phyloP scores from a whole-genome alignment of 306 rosid species.

The Potentilla sterilis region DNA sequence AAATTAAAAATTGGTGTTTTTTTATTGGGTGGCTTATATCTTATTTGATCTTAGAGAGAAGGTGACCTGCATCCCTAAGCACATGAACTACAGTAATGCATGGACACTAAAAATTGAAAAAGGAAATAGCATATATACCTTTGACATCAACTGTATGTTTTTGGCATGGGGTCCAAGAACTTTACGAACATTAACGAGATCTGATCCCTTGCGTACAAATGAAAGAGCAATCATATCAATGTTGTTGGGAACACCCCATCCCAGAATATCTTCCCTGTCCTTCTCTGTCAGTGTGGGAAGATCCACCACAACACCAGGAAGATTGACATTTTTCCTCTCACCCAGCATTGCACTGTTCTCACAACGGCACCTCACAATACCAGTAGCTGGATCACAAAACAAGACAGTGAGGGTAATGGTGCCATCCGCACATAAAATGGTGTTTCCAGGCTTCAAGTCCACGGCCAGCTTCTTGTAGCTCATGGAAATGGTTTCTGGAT shows the following conservation, averaged over 20 bases:
- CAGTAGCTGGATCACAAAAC: slow-evolving; percentile 61
- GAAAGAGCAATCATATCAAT: slow-evolving; percentile 99
- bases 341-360: slow-evolving; percentile 81
- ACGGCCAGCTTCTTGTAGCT: slow-evolving; percentile 86
- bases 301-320: slow-evolving; percentile 95
- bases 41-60: neutral
- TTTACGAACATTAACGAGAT: slow-evolving; percentile 86
- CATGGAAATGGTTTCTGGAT: slow-evolving; percentile 66
- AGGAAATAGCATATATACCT: slow-evolving; percentile 44
- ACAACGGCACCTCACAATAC: slow-evolving; percentile 81
- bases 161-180: slow-evolving; percentile 85
- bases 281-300: slow-evolving; percentile 93
- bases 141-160: slow-evolving; percentile 77
- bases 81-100: neutral
- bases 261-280: slow-evolving; percentile 89
- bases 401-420: slow-evolving; percentile 81
- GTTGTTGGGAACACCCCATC: slow-evolving; percentile 92
- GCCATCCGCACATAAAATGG: slow-evolving; percentile 84
- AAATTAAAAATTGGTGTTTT: neutral
- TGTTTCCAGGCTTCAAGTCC: slow-evolving; percentile 82
- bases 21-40: neutral
- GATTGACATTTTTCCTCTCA: slow-evolving; percentile 94
- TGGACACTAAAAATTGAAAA: slow-evolving; percentile 12
- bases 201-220: slow-evolving; percentile 94
- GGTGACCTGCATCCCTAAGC: neutral